Conservation (phyloP, 176 grass and related monocot species). For the Oryza coarctata region DNA sequence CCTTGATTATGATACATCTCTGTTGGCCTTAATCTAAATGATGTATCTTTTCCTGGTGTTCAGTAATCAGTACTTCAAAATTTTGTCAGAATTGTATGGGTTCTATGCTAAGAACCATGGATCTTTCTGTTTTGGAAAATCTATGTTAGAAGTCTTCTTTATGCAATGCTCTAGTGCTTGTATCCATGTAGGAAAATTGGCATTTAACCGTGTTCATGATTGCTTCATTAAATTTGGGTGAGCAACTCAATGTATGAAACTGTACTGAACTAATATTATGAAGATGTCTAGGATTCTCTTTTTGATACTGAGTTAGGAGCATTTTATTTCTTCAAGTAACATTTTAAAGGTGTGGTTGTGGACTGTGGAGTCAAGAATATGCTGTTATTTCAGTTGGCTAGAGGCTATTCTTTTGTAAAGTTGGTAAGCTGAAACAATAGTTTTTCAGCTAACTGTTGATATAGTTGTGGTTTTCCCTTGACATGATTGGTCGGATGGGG, state of each 20-base stretch:
- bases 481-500: background rate
- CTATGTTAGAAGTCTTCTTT: background rate
- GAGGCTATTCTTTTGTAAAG: background rate
- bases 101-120: background rate
- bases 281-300: background rate
- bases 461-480: background rate
- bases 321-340: background rate
- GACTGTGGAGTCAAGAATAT: background rate
- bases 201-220: background rate
- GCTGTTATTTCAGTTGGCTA: background rate
- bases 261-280: background rate
- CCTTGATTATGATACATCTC: background rate
- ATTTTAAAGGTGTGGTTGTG: background rate
- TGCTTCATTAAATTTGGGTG: background rate
- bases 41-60: background rate
- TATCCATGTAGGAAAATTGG: background rate
- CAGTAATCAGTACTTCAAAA: background rate
- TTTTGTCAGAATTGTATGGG: background rate
- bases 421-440: background rate
- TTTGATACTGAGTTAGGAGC: background rate
- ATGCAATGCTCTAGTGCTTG: background rate
- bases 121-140: background rate
- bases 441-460: background rate
- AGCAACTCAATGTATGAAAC: background rate
- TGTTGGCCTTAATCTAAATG: background rate